phyloP scores from a whole-genome alignment of 2,329 filamentous ascomycete species.

The Mycocentrospora acerina region DNA sequence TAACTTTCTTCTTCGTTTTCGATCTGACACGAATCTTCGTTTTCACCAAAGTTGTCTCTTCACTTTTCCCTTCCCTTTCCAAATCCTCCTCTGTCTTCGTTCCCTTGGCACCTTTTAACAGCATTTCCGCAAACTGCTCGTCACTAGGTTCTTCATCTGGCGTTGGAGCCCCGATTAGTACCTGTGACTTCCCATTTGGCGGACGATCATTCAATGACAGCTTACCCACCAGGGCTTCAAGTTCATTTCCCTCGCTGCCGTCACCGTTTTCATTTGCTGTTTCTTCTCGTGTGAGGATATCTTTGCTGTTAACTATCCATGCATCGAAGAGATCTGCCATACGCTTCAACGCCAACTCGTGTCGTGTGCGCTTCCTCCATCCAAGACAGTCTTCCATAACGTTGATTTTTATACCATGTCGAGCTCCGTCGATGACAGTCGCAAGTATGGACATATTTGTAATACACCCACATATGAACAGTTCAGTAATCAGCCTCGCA shows the following conservation, averaged over 20 bases:
- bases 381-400: slow-evolving; percentile 87
- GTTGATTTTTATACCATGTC: slow-evolving; percentile 84
- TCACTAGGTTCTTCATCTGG: slow-evolving; percentile 18
- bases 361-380: slow-evolving; percentile 69
- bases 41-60: slow-evolving; percentile 33
- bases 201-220: slow-evolving; percentile 20
- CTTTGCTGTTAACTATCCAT: slow-evolving; percentile 60
- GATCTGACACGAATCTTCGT: slow-evolving; percentile 40
- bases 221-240: slow-evolving; percentile 25
- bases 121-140: slow-evolving; percentile 32
- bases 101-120: slow-evolving; percentile 26
- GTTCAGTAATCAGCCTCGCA: slow-evolving; percentile 82
- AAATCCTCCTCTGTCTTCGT: slow-evolving; percentile 9
- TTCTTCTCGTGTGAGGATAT: slow-evolving; percentile 53
- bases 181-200: not conserved
- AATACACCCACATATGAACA: slow-evolving; percentile 85
- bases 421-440: slow-evolving; percentile 85
- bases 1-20: slow-evolving; percentile 27
- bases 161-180: not conserved
- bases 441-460: slow-evolving; percentile 89
- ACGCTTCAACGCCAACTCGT: slow-evolving; percentile 68
- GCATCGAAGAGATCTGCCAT: slow-evolving; percentile 77
- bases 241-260: slow-evolving; percentile 15
- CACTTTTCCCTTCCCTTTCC: slow-evolving; percentile 4
- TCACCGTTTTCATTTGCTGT: slow-evolving; percentile 9